Evolutionary conservation across 352 stramenopile genomes (phyloP), one percentile per base, ranked within the genome.

Genomic region (Phytophthora fragariae): DNA sequence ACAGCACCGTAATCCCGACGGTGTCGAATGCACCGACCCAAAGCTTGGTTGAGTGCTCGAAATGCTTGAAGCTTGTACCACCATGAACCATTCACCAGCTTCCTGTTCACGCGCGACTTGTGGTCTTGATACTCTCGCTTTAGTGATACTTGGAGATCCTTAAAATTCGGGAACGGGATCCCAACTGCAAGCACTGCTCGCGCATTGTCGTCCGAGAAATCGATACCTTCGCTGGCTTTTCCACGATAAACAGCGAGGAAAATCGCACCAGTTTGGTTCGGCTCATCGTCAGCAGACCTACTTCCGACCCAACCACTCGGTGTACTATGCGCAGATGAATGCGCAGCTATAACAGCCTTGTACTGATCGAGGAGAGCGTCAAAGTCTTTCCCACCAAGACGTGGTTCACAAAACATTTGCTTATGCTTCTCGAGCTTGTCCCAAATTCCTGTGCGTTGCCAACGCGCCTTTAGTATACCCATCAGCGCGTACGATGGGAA

Each of bases 51-150:
- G 6, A 99, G 92, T 11, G 97, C 97, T n/a, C 97, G 89, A 71
- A 98, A 98, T 2, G 97, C 97, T 74, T 99, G 97, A 53, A 99
- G 94, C 29, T 92, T 92, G 80, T 99, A 99, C 98, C 98, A 99
- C 29, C 70, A 70, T 5, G 73, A 75, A 7, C 88, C 88, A 15
- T 85, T 89, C 10, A 92, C 83, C 10, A 89, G 72, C 17, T 76
- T 81, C 46, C 73, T 77, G 60, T 95, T 76, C 10, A 76, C 54
- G 1, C 70, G 67, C 52, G 80, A 86, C 31, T 92, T 91, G 39
- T 91, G 75, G 52, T 94, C 86, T 65, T 95, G 88, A 47, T 95
- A 95, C 50, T 88, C 57, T 17, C 88, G 86, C 70, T 94, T 95
- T 24, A 95, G 69, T 8, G 67, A 80, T 0, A 95, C 83, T 67